A percentile compares a stretch with the other conserved stretches of the same genome.
Conservation (phyloP, 352 stramenopile genomes). For the Phytopythium chamaehyphon region DNA sequence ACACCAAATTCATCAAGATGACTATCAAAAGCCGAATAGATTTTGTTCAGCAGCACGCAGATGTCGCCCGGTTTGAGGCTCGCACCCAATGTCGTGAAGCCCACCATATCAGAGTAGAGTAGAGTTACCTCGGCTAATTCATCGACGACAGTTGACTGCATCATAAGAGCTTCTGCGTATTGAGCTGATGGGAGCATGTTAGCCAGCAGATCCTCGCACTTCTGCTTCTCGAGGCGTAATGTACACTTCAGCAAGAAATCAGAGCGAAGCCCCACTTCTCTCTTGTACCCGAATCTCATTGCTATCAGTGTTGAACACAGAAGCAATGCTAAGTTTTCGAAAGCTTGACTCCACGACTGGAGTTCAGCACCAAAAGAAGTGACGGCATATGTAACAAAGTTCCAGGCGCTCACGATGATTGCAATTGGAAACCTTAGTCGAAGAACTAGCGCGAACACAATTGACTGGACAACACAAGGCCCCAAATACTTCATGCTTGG, state of each 20-base stretch:
- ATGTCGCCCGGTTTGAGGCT: slow-evolving; percentile 61
- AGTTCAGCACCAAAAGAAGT: slow-evolving; percentile 9
- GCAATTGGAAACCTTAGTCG: slow-evolving; percentile 59
- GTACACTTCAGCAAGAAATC: slow-evolving; percentile 81
- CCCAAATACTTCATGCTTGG: slow-evolving; percentile 32
- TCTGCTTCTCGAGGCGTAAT: slow-evolving; percentile 71
- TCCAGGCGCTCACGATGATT: slow-evolving; percentile 34
- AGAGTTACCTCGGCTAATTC: slow-evolving; percentile 80
- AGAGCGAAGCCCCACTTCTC: slow-evolving; percentile 54
- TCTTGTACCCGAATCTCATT: slow-evolving; percentile 56
- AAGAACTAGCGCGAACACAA: slow-evolving; percentile 52
- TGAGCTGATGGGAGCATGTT: slow-evolving; percentile 82
- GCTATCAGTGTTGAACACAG: slow-evolving; percentile 24
- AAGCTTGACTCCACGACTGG: slow-evolving; percentile 30
- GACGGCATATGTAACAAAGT: slow-evolving; percentile 29
- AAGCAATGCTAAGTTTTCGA: slow-evolving; percentile 40
- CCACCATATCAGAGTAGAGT: slow-evolving; percentile 85
- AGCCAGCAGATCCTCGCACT: slow-evolving; percentile 76
- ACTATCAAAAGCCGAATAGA: slow-evolving; percentile 77
- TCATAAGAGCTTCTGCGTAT: slow-evolving; percentile 71
- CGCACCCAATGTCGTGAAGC: slow-evolving; percentile 67
- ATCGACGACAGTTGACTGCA: slow-evolving; percentile 71
- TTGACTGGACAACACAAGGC: slow-evolving; percentile 44
- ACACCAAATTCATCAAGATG: slow-evolving; percentile 77
- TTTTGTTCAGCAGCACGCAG: slow-evolving; percentile 78